Percentiles rank a stretch among this genome's conserved stretches.
phyloP scores from a whole-genome alignment of 2,329 filamentous ascomycete species.

The Ophiocordyceps camponoti-leonardi region DNA sequence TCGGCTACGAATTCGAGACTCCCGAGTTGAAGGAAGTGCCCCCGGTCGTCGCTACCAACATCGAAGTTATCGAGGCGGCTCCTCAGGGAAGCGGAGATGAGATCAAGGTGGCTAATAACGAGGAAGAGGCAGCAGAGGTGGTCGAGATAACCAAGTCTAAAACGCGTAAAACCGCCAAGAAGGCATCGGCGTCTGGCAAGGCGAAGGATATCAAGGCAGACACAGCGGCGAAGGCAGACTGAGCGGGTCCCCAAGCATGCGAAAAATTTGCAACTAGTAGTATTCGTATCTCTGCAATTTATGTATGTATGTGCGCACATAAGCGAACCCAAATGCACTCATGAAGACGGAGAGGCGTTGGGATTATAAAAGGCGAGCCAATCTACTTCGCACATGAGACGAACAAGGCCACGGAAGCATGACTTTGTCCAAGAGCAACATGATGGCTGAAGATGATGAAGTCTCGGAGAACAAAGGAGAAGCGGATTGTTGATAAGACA shows the following conservation, averaged over 20 bases:
- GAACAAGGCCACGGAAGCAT: constrained; percentile 23
- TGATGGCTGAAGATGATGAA: constrained; percentile 19
- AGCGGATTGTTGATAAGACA: neutral
- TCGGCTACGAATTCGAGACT: constrained; percentile 71
- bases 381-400: constrained; percentile 35
- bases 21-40: constrained; percentile 48
- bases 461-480: neutral
- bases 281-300: neutral
- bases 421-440: constrained; percentile 15
- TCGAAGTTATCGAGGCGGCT: constrained; percentile 19
- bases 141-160: neutral
- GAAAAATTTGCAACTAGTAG: neutral
- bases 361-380: constrained; percentile 43
- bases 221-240: neutral
- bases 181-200: neutral
- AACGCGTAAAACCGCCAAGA: neutral
- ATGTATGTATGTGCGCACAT: constrained; percentile 41
- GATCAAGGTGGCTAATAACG: constrained; percentile 3
- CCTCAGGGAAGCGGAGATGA: constrained; percentile 9
- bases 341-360: constrained; percentile 25
- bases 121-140: neutral
- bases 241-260: neutral
- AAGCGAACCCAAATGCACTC: constrained; percentile 43
- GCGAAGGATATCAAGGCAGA: neutral
- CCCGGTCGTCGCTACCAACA: constrained; percentile 21